Conservation (phyloP, 805 yeast species). For the Tetrapisispora taiwanensis region DNA sequence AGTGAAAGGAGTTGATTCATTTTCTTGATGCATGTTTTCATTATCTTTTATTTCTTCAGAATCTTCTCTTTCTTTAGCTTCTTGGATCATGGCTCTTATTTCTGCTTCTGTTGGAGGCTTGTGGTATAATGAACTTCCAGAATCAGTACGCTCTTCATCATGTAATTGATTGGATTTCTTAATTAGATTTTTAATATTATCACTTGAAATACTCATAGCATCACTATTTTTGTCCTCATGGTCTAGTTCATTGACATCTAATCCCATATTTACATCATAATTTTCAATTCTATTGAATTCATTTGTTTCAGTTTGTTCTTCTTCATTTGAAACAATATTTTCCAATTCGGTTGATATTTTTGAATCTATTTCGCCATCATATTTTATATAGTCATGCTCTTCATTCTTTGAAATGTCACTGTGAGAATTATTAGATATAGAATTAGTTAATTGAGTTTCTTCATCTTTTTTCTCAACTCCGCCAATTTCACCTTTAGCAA, state of each 20-base stretch:
- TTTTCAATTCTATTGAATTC: not conserved
- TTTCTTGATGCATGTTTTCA: not conserved
- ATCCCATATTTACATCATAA: not conserved
- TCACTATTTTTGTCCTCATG: not conserved
- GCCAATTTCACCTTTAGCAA: slow-evolving; percentile 19
- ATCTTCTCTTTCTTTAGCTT: not conserved
- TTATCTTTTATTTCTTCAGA: not conserved
- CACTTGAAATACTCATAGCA: not conserved
- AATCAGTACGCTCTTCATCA: not conserved
- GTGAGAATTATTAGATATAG: no score
- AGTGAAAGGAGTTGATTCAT: not conserved
- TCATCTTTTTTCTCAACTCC: not conserved
- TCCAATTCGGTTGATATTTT: not conserved
- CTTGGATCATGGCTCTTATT: not conserved
- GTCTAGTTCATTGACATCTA: no score
- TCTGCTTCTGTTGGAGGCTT: slow-evolving; percentile 4
- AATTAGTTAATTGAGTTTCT: not conserved
- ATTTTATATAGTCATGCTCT: not conserved
- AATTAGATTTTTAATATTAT: slow-evolving; percentile 1
- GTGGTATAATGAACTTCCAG: not conserved
- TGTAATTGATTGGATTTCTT: not conserved
- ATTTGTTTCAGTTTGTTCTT: not conserved
- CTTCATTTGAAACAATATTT: not conserved
- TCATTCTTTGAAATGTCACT: not conserved
- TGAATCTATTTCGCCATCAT: not conserved